Base-by-base conservation (phyloP, 2,329 filamentous ascomycete genomes). In the Calonectria naviculata region DNA sequence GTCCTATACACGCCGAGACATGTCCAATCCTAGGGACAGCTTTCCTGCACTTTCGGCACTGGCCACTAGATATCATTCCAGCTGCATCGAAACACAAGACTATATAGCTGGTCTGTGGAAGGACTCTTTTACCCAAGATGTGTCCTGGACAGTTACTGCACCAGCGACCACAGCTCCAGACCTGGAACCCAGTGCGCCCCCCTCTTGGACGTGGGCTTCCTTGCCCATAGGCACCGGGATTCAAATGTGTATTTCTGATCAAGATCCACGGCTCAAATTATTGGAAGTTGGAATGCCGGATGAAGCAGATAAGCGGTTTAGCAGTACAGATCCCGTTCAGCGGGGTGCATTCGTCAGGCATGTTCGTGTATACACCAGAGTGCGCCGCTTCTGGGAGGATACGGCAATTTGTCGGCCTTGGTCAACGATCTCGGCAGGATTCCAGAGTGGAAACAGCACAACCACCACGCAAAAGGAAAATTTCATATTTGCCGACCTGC, bases 151-250 rank as follows among this genome's bases (percentile, higher is more conserved):
- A 13, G 52, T 67, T 5, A 29, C 28, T 28, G 12, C 3, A 4
- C 38, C 64, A 10, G 64, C 38, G 8, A 9, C 49, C 4, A 44
- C 17, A 1, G 24, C 13, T 34, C 52, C 21, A 12, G 15, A 12
- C 10, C 24, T 21, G 9, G 24, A 36, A n/a, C 21, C 24, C 7
- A 60, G n/a, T 5, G 38, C 9, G 2, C 26, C 64, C 9, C 64
- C 64, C 4, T 67, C 64, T 5, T 67, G 64, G 64, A 60, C 52
- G 5, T 67, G 64, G 64, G 64, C 64, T 21, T 67, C 64, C 26
- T 38, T 67, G 12, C 64, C 64, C 24, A 7, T 67, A 1, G n/a
- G 54, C 28, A 67, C 52, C 3, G 64, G 64, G 17, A 36, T 67
- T 21, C 28, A 41, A 3, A 46, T 46, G n/a, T 26, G 13, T 10